These are phyloP conservation scores for Fusarium sarcochroum DNA, from an alignment of 2,329 filamentous ascomycete species.

Conservation along the genomic window DNA sequence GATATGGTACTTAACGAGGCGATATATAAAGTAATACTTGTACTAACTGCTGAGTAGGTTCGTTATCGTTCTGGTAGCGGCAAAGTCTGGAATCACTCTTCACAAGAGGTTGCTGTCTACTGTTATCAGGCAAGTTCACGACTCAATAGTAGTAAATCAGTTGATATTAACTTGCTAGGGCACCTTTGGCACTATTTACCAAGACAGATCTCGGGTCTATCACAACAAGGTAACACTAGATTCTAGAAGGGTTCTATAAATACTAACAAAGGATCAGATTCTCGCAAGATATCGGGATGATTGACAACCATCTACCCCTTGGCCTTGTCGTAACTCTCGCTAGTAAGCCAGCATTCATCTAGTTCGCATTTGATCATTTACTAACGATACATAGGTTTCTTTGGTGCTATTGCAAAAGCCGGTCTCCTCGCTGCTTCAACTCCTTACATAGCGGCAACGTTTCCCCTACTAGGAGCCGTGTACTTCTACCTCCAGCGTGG, in stretches of 20 bases:
- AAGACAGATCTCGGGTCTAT: constrained; percentile 57
- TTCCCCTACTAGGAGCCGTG: constrained; percentile 58
- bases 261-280: constrained; percentile 50
- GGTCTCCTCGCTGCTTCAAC: constrained; percentile 45
- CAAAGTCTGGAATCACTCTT: constrained; percentile 46
- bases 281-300: constrained; percentile 60
- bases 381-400: constrained; percentile 50
- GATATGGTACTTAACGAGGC: constrained; percentile 33
- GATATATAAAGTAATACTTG: accelerated
- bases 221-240: constrained; percentile 55
- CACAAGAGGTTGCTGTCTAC: constrained; percentile 46
- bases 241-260: background rate
- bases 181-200: constrained; percentile 58
- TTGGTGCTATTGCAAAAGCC: constrained; percentile 47
- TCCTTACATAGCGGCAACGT: constrained; percentile 56
- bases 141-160: background rate
- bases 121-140: constrained; percentile 30
- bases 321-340: constrained; percentile 52
- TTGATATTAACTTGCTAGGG: constrained; percentile 45
- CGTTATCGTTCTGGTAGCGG: constrained; percentile 48
- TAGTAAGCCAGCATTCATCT: constrained; percentile 50
- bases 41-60: constrained; percentile 40
- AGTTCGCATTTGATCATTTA: background rate
- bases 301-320: constrained; percentile 59
- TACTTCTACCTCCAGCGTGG: constrained; percentile 60